These are phyloP conservation scores for Plantago coronopus DNA, from an alignment of 305 asterid species.

Conservation along the genomic window DNA sequence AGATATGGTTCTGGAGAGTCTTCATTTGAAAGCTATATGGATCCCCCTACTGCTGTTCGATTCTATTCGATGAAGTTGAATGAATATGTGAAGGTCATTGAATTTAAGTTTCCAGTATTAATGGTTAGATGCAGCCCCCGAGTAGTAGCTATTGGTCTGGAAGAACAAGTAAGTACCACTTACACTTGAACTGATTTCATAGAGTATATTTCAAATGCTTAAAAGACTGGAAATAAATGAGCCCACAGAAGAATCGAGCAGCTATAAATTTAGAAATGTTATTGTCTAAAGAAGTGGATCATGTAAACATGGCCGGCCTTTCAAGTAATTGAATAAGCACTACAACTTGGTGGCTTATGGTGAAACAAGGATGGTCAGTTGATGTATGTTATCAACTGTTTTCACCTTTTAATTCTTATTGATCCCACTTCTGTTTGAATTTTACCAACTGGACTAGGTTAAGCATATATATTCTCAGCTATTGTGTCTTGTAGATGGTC, in stretches of 20 bases:
- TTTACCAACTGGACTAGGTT: not conserved
- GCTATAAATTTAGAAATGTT: too few relatives aligned
- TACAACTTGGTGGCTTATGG: too few relatives aligned
- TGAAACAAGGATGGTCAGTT: too few relatives aligned
- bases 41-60: slow-evolving; percentile 52
- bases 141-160: slow-evolving; percentile 60
- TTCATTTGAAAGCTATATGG: slow-evolving; percentile 33
- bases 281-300: too few relatives aligned
- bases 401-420: not conserved
- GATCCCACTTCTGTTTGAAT: not conserved
- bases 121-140: slow-evolving; percentile 65
- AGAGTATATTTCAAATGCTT: too few relatives aligned
- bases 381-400: too few relatives aligned
- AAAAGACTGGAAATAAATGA: too few relatives aligned
- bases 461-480: not conserved
- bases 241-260: too few relatives aligned
- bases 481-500: not conserved
- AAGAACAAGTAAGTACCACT: slow-evolving; percentile 44
- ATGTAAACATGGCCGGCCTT: too few relatives aligned
- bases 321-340: too few relatives aligned
- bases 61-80: slow-evolving; percentile 61
- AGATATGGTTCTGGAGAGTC: slow-evolving; percentile 37
- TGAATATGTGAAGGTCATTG: slow-evolving; percentile 50
- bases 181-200: not conserved
- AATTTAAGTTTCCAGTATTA: slow-evolving; percentile 50